Base-by-base conservation (phyloP, 768 basidiomycete species). In the Cantharellus cinnabarinus region DNA sequence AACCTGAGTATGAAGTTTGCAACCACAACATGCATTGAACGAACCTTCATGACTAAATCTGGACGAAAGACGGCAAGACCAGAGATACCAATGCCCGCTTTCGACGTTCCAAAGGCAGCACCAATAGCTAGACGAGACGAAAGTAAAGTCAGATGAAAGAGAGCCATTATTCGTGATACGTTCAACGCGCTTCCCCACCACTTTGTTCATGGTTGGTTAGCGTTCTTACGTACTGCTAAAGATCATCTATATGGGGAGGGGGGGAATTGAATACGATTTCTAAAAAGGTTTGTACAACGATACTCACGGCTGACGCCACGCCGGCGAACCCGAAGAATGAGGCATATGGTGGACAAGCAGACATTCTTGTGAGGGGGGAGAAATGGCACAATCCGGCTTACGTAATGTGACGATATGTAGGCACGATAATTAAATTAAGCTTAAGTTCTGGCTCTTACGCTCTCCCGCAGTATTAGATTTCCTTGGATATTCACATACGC, bases 281-380 rank as follows among this genome's bases (percentile, higher is more conserved):
- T 35, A 52, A 37, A 39, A 50, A 4, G 42, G n/a, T 35, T n/a
- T 2, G 41, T 14, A 48, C 4, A 48, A 37, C 4, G 67, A 15
- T 1, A 68, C 86, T 71, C 65, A 95, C 94, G 56, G 94, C 81
- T 35, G 84, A 78, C n/a, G 90, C 86, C 39, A 98, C 94, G 56
- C 94, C 94, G 56, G 85, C 93, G 69, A 99, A 93, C 37, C 93
- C 94, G 69, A 98, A 95, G 81, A 98, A 98, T 57, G 90, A 88
- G 56, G 93, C 93, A 69, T 87, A 97, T 39, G 91, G 88, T 62
- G 90, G 90, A 69, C 90, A 95, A 38, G 10, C 10, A 10, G 52
- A 54, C 52, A 54, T 54, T 10, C 10, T 57, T 54, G 52, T 7
- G 7, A 10, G 14, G 14, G 52, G 10, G 14, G 7, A 37, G 7